These are phyloP conservation scores for Fusarium oligoseptatum DNA, from an alignment of 2,329 filamentous ascomycete species.

Conservation along the genomic window DNA sequence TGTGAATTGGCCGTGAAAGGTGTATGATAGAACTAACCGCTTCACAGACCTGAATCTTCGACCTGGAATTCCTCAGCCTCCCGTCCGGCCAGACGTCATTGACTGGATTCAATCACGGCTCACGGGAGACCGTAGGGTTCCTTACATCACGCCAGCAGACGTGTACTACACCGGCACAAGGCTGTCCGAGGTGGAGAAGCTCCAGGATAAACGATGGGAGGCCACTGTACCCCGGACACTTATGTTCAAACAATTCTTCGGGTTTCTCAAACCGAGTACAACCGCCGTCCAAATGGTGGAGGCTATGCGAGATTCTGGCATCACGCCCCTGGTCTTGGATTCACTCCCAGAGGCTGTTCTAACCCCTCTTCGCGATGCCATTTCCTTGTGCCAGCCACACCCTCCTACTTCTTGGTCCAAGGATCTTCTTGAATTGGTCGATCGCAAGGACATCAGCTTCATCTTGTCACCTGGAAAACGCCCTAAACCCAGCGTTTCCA, in stretches of 20 bases:
- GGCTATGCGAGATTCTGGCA: conserved; percentile 77
- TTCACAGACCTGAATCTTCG: conserved; percentile 49
- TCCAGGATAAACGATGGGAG: conserved; percentile 58
- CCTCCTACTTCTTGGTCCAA: conserved; percentile 83
- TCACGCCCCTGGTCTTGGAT: conserved; percentile 77
- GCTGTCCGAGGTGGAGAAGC: conserved; percentile 52
- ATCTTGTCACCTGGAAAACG: conserved; percentile 64
- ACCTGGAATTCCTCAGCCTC: conserved; percentile 52
- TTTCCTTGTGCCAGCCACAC: conserved; percentile 85
- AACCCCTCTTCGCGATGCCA: conserved; percentile 83
- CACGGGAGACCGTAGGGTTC: conserved; percentile 51
- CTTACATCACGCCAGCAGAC: conserved; percentile 60
- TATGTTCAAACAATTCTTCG: conserved; percentile 78
- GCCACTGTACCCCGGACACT: conserved; percentile 74
- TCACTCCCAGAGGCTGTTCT: conserved; percentile 89
- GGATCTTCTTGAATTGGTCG: conserved; percentile 79
- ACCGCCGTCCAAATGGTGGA: conserved; percentile 76
- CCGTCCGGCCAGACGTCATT: conserved; percentile 58
- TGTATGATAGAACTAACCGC: conserved; percentile 15
- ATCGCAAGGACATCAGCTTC: conserved; percentile 83
- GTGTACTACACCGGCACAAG: conserved; percentile 58
- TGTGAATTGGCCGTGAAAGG: conserved; percentile 7
- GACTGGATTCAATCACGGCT: conserved; percentile 67
- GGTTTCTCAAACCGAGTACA: conserved; percentile 64
- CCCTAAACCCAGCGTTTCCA: conserved; percentile 50